These are phyloP conservation scores for Fomitopsis palustris DNA, from an alignment of 1,284 basidiomycete species.

Conservation along the genomic window DNA sequence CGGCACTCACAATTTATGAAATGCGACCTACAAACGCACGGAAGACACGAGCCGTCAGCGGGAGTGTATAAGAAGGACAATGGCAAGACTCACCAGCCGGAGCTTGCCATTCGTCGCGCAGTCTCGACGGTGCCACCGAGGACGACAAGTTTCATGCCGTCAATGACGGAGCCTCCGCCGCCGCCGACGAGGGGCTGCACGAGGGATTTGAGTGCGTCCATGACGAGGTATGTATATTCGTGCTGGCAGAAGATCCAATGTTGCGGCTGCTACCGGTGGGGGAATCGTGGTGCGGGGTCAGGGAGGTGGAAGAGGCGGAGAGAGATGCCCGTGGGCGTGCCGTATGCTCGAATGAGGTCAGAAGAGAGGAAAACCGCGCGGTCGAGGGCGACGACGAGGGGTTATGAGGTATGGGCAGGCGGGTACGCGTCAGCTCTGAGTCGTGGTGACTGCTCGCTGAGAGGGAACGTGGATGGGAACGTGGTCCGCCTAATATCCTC, in stretches of 20 bases:
- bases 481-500: constrained; percentile 12
- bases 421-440: constrained; percentile 8
- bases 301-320: constrained; percentile 15
- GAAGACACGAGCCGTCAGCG: constrained; percentile 10
- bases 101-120: constrained; percentile 72
- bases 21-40: constrained; percentile 51
- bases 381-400: neutral
- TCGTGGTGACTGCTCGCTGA: neutral
- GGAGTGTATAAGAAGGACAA: constrained; percentile 3
- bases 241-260: constrained; percentile 25
- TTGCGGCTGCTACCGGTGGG: constrained; percentile 20
- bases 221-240: constrained; percentile 29
- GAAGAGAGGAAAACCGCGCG: neutral
- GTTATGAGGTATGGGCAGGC: neutral
- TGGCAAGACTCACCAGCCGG: constrained; percentile 55
- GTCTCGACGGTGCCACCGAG: constrained; percentile 83
- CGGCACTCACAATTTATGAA: constrained; percentile 74
- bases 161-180: constrained; percentile 70
- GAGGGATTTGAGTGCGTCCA: constrained; percentile 80
- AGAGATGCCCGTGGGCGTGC: constrained; percentile 1
- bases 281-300: constrained; percentile 22
- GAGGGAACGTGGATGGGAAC: constrained; percentile 10
- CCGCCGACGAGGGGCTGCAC: constrained; percentile 76
- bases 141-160: constrained; percentile 83
- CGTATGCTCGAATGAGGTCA: neutral